Conservation (phyloP, 768 basidiomycete species). For the Pleurotus sapidus region DNA sequence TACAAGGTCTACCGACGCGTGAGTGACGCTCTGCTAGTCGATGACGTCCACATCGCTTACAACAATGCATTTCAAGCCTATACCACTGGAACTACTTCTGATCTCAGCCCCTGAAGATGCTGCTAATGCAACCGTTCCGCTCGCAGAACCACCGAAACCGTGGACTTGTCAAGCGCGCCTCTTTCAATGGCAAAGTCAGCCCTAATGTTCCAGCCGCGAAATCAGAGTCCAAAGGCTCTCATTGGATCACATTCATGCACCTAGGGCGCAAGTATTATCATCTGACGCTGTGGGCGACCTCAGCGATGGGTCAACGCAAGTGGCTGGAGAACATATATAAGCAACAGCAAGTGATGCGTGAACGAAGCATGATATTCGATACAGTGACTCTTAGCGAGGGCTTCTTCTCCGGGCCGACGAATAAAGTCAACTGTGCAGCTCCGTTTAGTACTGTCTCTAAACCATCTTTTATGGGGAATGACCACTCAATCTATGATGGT, state of each 20-base stretch:
- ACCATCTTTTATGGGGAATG: background rate
- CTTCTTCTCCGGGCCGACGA: constrained; percentile 73
- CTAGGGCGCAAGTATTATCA: constrained; percentile 92
- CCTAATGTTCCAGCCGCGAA: constrained; percentile 33
- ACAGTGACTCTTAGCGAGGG: constrained; percentile 81
- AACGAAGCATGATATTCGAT: constrained; percentile 85
- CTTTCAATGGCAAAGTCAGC: constrained; percentile 26
- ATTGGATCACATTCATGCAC: constrained; percentile 90
- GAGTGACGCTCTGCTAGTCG: constrained; percentile 23
- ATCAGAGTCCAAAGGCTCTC: constrained; percentile 75
- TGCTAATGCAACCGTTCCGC: constrained; percentile 29
- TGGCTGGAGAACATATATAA: constrained; percentile 92
- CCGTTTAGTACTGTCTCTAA: constrained; percentile 68
- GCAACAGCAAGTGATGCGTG: constrained; percentile 83
- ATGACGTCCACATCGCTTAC: too few species aligned
- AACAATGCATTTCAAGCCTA: constrained; percentile 56
- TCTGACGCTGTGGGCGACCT: constrained; percentile 88
- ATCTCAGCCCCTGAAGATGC: constrained; percentile 77
- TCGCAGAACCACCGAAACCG: constrained; percentile 31
- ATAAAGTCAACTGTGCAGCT: constrained; percentile 92
- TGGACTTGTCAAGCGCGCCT: constrained; percentile 41
- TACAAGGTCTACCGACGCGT: constrained; percentile 93
- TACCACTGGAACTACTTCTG: constrained; percentile 89
- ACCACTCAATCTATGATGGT: background rate
- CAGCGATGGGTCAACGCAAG: constrained; percentile 81